phyloP scores from a whole-genome alignment of 345 rosid species.

The Streptanthus diversifolius region DNA sequence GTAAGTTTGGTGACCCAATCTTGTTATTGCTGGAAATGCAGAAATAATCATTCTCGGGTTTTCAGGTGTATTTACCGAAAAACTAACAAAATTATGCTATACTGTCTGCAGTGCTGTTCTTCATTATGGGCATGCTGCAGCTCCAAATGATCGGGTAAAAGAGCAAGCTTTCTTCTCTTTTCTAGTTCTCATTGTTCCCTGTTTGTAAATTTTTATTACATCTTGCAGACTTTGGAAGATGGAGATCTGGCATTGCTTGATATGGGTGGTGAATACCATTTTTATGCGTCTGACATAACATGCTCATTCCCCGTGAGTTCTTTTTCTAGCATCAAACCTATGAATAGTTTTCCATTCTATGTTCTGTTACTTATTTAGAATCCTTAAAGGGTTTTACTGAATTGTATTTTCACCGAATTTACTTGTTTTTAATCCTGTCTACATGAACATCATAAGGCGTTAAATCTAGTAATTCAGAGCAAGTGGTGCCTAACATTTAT shows the following conservation, averaged over 20 bases:
- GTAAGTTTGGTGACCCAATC: constrained; percentile 33
- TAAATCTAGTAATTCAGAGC: background rate
- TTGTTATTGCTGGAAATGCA: background rate
- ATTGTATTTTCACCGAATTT: background rate
- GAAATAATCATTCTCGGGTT: background rate
- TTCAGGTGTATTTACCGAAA: background rate
- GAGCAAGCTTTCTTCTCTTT: background rate
- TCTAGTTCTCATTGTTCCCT: background rate
- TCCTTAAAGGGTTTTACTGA: background rate
- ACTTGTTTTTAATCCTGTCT: background rate
- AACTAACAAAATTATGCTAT: background rate
- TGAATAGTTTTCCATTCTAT: background rate
- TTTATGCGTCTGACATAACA: constrained; percentile 92
- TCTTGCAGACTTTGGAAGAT: constrained; percentile 68
- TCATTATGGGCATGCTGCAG: constrained; percentile 98
- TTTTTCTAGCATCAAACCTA: background rate
- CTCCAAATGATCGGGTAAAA: constrained; percentile 90
- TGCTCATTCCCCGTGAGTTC: constrained; percentile 89
- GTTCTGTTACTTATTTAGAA: constrained; percentile 5
- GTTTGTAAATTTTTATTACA: background rate
- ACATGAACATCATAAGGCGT: background rate
- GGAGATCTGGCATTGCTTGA: constrained; percentile 94
- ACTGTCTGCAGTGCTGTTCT: constrained; percentile 70
- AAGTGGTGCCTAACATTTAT: constrained; percentile 11
- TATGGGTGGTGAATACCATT: constrained; percentile 92